Evolutionary conservation across 1,284 basidiomycete genomes (phyloP), one percentile per base, ranked within the genome.

Genomic region (Uromyces viciae-fabae): DNA sequence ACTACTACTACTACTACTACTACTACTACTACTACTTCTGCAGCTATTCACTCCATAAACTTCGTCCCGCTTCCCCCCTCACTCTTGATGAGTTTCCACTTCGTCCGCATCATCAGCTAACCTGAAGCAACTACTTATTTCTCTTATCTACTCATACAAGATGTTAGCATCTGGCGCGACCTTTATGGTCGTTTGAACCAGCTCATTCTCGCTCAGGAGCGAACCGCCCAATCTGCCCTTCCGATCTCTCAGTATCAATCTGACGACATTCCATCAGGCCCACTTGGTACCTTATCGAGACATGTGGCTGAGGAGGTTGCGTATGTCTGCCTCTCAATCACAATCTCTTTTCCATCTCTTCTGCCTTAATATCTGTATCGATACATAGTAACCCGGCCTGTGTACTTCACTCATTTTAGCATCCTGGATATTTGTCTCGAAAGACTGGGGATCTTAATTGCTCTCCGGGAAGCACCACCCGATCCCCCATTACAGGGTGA

Each of bases 121-220:
- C 69, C 46, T 33, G 43, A 71, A 38, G n/a, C n/a, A n/a, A n/a
- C n/a, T n/a, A n/a, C n/a, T n/a, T n/a, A n/a, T n/a, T n/a, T n/a
- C n/a, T n/a, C n/a, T 33, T 54, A 25, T 42, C 19, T 5, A 28
- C 17, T 42, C 3, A n/a, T 28, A 25, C 36, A 38, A 71, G 69
- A 72, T 72, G 69, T 68, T 36, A 71, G 76, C 49, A 69, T 78
- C 49, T 78, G 76, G 76, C 76, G 64, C 17, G 76, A 78, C 38
- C 66, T 78, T 15, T 66, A 78, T 40, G 46, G 71, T n/a, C 46
- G 76, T 11, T 28, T 78, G 0, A 71, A 62, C 43, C 76, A 78
- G n/a, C 64, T 78, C n/a, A 33, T 60, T 49, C 46, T 33, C 36
- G 58, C 66, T 2, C 76, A 78, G 42, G 75, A 64, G 42, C 58